Conservation (phyloP, 805 yeast genomes). For the Candida endomychidarum region DNA sequence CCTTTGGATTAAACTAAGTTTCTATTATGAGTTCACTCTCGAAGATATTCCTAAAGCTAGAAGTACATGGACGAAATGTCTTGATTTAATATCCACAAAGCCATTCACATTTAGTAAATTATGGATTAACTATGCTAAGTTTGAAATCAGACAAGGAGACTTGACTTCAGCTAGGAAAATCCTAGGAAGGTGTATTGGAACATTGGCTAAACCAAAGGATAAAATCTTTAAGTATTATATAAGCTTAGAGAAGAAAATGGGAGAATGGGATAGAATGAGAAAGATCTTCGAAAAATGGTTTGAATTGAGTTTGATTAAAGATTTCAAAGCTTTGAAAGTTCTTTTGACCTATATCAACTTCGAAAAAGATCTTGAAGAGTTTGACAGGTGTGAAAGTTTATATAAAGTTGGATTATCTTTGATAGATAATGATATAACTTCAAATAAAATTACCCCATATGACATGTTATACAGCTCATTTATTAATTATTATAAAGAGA, state of each 20-base stretch:
- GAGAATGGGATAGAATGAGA: slow-evolving; percentile 80
- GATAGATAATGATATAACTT: slow-evolving; percentile 24
- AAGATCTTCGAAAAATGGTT: slow-evolving; percentile 66
- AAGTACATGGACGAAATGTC: slow-evolving; percentile 48
- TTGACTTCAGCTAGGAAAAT: slow-evolving; percentile 60
- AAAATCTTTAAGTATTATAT: slow-evolving; percentile 66
- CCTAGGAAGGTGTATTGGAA: slow-evolving; percentile 72
- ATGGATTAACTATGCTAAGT: slow-evolving; percentile 72
- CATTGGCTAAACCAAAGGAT: slow-evolving; percentile 35
- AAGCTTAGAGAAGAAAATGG: slow-evolving; percentile 60
- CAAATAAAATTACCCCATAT: slow-evolving; percentile 25
- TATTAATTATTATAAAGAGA: slow-evolving; percentile 63
- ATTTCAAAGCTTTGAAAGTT: slow-evolving; percentile 47
- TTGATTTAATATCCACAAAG: slow-evolving; percentile 55
- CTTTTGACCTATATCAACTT: slow-evolving; percentile 56
- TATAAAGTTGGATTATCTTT: slow-evolving; percentile 50
- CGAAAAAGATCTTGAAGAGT: slow-evolving; percentile 68
- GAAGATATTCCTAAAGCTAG: slow-evolving; percentile 49
- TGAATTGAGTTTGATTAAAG: slow-evolving; percentile 30
- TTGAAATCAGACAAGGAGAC: slow-evolving; percentile 62
- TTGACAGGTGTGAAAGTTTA: slow-evolving; percentile 64
- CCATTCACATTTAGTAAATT: slow-evolving; percentile 65
- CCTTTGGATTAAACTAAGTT: slow-evolving; percentile 67
- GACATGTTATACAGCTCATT: slow-evolving; percentile 30
- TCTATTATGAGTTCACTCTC: slow-evolving; percentile 55